Base-by-base conservation (phyloP, 2,329 filamentous ascomycete species). In the Annulohypoxylon truncatum region DNA sequence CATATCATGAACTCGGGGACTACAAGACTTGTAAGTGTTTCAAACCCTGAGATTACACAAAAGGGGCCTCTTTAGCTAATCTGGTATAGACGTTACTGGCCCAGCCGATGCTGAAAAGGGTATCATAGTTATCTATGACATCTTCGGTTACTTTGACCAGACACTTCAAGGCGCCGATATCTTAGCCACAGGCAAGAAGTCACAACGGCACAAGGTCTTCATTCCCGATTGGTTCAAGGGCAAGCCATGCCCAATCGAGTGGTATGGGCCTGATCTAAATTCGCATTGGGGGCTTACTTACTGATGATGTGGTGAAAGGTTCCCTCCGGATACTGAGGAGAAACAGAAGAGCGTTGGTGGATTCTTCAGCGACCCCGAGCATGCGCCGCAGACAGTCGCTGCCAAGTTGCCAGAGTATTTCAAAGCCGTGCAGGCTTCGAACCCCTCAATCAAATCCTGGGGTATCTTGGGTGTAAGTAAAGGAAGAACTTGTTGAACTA, bases 221-320 rank as follows among this genome's bases (percentile, higher is more conserved):
- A 94, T 97, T 68, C 94, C 94, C 26, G 94, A 97, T 81, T 95
- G 92, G 85, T 97, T 97, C 82, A 86, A 92, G 65, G 94, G 92
- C 76, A 84, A 87, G 71, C 91, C 92, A 1, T 81, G 80, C 73
- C 79, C 82, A 54, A 84, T 88, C 76, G 82, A 82, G 75, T 79
- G 85, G 54, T 57, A 48, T 35, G 53, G 7, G 9, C 12, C 26
- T 47, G 6, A n/a, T 4, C 12, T n/a, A 20, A 31, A 35, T 26
- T 8, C 13, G n/a, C 7, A 20, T 24, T 24, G 15, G 6, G 24
- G 28, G 3, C 18, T n/a, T n/a, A 15, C 1, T 42, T 42, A n/a
- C 40, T 56, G 40, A 56, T 13, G n/a, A 20, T 15, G 7, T 12
- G 18, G 35, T 26, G 13, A 9, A 20, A 56, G 53, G 80, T 87